Conservation (phyloP, 495 filamentous ascomycete species). For the Lasiosphaeria hispida region DNA sequence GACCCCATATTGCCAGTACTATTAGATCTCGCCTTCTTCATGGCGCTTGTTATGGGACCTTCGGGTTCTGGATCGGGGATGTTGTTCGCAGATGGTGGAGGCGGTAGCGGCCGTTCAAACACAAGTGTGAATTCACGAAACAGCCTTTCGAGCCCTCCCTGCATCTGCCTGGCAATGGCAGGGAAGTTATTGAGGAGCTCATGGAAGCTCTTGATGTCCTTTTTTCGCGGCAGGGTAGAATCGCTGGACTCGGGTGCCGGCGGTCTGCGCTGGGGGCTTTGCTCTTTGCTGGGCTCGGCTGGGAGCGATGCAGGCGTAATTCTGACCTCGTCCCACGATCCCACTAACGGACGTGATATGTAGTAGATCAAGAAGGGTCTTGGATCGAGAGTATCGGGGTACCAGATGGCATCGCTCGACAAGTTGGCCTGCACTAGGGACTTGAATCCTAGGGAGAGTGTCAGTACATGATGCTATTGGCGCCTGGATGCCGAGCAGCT, state of each 20-base stretch:
- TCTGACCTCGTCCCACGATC: constrained; percentile 72
- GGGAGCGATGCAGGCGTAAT: constrained; percentile 60
- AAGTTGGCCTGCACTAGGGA: constrained; percentile 86
- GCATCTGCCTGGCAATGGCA: constrained; percentile 96
- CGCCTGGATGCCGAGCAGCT: neutral
- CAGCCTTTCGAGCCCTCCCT: constrained; percentile 82
- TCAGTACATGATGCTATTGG: neutral
- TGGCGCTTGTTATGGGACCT: constrained; percentile 49
- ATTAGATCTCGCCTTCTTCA: constrained; percentile 49
- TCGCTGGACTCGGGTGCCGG: constrained; percentile 35
- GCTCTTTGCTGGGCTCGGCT: constrained; percentile 26
- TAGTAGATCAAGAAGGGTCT: constrained; percentile 96
- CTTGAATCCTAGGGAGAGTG: constrained; percentile 70
- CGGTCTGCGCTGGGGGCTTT: constrained; percentile 31
- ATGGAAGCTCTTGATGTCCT: constrained; percentile 85
- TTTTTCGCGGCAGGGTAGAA: constrained; percentile 59
- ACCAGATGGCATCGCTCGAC: constrained; percentile 81
- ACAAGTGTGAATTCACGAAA: constrained; percentile 86
- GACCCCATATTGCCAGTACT: constrained; percentile 36
- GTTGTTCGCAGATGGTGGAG: constrained; percentile 61
- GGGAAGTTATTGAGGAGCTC: constrained; percentile 91
- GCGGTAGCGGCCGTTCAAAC: constrained; percentile 79
- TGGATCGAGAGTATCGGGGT: constrained; percentile 75
- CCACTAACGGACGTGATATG: constrained; percentile 88
- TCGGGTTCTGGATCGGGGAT: constrained; percentile 52